Evolutionary conservation across 2,329 filamentous ascomycete species (phyloP), one percentile per base, ranked within the genome.

Genomic region (Trichophyton schoenleinii): DNA sequence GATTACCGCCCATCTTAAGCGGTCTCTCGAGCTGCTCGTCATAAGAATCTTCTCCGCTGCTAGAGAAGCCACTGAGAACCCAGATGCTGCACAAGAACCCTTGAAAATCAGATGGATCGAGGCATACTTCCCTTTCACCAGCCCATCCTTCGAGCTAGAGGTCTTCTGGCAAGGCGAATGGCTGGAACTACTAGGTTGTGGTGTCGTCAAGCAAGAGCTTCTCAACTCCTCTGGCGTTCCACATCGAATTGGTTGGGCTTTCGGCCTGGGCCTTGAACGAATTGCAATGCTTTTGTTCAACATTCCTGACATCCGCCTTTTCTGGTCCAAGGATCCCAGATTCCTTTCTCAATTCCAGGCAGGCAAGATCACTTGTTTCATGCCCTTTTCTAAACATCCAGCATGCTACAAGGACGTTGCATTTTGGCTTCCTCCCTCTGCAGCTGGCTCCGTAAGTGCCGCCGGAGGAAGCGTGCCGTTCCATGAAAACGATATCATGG

Each of bases 401-500:
- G 85, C 86, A 22, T 95, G 90, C 72, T 87, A 87, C 71, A 92
- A 92, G 75, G 94, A 99, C 72, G 87, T 97, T 9, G 88, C 91
- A 0, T 99, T 99, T 74, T 99, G 94, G 94, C 77, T 97, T 60
- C 77, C 73, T 18, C 72, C 77, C 67, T 72, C 66, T 65, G 72
- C 70, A 64, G 69, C 65, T 67, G 70, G 73, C 64, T 67, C 73
- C 64, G 65, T 66, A 65, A 71, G 73, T 64, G 68, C 72, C 44
- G 70, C 73, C 25, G 71, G 74, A 55, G 74, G 75, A 36, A 67
- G 70, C 28, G 64, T 73, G 18, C 69, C 74, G 3, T 90, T 96
- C 71, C 92, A 97, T 73, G 91, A 95, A 72, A 97, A 97, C 75
- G 94, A 99, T 73, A 80, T 97, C 59, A 97, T 97, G 92, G 94